Evolutionary conservation across 2,329 filamentous ascomycete species (phyloP).

Genomic region (Verticillium nubilum): DNA sequence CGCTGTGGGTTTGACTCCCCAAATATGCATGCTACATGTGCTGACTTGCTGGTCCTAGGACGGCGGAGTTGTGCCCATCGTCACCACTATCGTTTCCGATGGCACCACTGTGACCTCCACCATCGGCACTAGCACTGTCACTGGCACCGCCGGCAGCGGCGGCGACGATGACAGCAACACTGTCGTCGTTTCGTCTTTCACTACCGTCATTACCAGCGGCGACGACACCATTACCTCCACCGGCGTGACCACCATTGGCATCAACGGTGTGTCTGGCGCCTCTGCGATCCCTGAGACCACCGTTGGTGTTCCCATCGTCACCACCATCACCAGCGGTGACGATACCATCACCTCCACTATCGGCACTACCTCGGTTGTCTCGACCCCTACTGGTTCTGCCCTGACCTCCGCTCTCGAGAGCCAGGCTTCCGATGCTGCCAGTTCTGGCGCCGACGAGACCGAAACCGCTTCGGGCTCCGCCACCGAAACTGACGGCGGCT

Average conservation of each 20-base stretch:
- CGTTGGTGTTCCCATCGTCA: slow-evolving; percentile 23
- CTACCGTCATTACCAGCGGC: slow-evolving; percentile 26
- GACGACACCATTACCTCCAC: slow-evolving; percentile 24
- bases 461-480: slow-evolving; percentile 1
- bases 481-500: neutral
- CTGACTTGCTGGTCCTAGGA: neutral
- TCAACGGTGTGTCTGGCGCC: slow-evolving; percentile 1
- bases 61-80: neutral
- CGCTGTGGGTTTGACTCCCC: neutral
- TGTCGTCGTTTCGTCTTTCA: neutral
- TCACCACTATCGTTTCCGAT: slow-evolving; percentile 6
- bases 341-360: slow-evolving; percentile 19
- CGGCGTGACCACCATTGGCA: slow-evolving; percentile 10
- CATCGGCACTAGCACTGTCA: neutral
- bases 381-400: slow-evolving; percentile 12
- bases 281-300: slow-evolving; percentile 6
- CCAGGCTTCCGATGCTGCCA: slow-evolving; percentile 5
- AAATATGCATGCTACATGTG: neutral
- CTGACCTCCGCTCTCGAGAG: neutral
- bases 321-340: slow-evolving; percentile 20
- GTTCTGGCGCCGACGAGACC: slow-evolving; percentile 6
- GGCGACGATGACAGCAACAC: neutral
- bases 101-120: slow-evolving; percentile 4
- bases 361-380: slow-evolving; percentile 16
- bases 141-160: neutral